Base-by-base conservation (phyloP, 129 eudicot species). In the Chrysanthemum makinoi region DNA sequence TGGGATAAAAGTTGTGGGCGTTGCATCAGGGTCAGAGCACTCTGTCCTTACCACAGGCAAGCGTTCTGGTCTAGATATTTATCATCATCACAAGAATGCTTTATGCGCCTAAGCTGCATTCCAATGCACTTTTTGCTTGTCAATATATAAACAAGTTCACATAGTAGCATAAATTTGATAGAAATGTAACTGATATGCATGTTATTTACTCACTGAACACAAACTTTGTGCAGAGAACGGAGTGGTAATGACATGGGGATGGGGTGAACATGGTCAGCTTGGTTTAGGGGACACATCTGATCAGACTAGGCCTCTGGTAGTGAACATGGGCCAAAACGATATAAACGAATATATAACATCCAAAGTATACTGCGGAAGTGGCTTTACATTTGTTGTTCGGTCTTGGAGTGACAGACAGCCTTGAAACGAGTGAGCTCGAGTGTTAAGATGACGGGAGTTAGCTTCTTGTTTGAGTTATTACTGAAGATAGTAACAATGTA, bases 231-330 rank as follows among this genome's bases (percentile, higher is more conserved):
- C 87, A 94, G 98, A 81, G 26, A 57, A 83, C 77, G 96, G 93
- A 79, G 61, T 50, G 26, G 67, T 94, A 64, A 79, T 91, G 87
- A 82, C 95, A 69, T 89, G 93, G 95, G 98, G 98, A 24, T 94
- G 98, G 98, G 98, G 97, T 22, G 98, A 94, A 81, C 98, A 94
- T 73, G 96, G 98, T 74, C 98, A 94, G 69, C 96, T 94, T 80
- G 98, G 98, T 15, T 78, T 94, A 70, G 98, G 98, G 53, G 68
- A 70, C 73, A 77, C 93, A 55, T 14, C 28, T 62, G 95, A 94
- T 69, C 95, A 87, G 17, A 71, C 68, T 24, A 62, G 39, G 24
- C 98, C 96, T 43, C 90, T 79, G 80, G 53, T 72, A 15, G 98
- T 87, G 65, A 72, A 28, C n/a, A 68, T 85, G 39, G 81, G 73